Evolutionary conservation across 176 grass and related monocot genomes (phyloP), one percentile per base, ranked within the genome.

Genomic region (Eragrostis nindensis): DNA sequence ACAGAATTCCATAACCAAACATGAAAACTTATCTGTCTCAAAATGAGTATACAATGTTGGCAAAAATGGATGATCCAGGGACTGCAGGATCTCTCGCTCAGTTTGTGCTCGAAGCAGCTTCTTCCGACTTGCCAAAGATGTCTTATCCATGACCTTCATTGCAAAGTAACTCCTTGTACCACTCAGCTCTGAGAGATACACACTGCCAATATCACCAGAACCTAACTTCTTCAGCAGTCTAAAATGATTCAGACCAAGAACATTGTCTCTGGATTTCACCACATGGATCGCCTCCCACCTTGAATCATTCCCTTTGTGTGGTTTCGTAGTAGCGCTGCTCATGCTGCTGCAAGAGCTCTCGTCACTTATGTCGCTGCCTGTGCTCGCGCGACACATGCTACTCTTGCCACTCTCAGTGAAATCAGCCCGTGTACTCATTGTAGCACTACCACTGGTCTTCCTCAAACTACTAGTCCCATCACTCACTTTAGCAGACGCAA

Each of bases 91-190:
- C 73, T 93, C 94, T 70, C 88, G 78, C 74, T 97, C 94, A 1
- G 94, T 97, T 36, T 97, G 94, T 7, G 94, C 91, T 75, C 94
- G 87, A 46, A 97, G 83, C 64, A 97, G 86, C 80, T 97, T 97
- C 91, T 97, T 97, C 26, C 94, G 83, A 83, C 91, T 97, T 1
- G 86, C 94, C 45, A 97, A 62, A 25, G 91, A 97, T 17, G 85
- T 80, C 87, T 93, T 97, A 82, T 97, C 94, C 94, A 97, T 97
- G 43, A 97, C 83, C 75, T 96, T 96, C 93, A 96, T 96, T 57
- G 93, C 93, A 88, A 96, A 96, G 66, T 92, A 92, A 70, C 90
- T 88, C 71, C 87, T 83, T 1, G 83, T 96, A 64, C 93, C 93
- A 78, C 85, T 96, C 82, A 96, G 48, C 79, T 96, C 93, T 7